These are phyloP conservation scores for Paralagenidium karlingii DNA, from an alignment of 352 stramenopile species.

Conservation along the genomic window DNA sequence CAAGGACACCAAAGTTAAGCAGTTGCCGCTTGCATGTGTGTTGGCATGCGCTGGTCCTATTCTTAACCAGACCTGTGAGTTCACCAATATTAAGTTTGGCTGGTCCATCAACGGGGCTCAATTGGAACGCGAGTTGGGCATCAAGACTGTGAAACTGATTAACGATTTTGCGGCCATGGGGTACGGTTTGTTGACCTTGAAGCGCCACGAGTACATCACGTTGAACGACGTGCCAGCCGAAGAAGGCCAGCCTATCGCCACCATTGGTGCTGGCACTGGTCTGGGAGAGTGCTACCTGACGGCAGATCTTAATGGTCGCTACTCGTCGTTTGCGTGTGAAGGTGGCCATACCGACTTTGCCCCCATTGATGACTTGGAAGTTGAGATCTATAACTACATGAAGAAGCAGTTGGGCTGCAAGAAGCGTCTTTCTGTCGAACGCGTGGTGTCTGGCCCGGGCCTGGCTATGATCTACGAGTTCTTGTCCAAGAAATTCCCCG, in stretches of 20 bases:
- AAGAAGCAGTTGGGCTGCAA: constrained; percentile 66
- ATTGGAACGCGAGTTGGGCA: constrained; percentile 72
- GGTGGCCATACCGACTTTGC: constrained; percentile 94
- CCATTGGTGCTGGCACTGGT: constrained; percentile 93
- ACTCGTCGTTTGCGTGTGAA: constrained; percentile 89
- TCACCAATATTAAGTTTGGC: constrained; percentile 90
- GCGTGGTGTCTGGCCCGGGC: constrained; percentile 91
- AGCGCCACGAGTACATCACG: constrained; percentile 86
- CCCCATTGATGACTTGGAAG: constrained; percentile 79
- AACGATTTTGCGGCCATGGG: constrained; percentile 97
- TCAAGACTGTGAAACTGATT: constrained; percentile 85
- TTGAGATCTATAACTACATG: constrained; percentile 72
- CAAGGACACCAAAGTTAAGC: constrained; percentile 77
- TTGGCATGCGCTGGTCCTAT: constrained; percentile 73
- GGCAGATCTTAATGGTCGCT: constrained; percentile 62
- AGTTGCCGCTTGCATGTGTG: constrained; percentile 48
- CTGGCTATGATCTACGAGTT: constrained; percentile 96
- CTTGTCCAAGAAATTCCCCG: constrained; percentile 82
- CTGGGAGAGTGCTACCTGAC: constrained; percentile 96
- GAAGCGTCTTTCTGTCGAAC: constrained; percentile 91
- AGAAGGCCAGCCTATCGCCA: constrained; percentile 86
- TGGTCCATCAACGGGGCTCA: constrained; percentile 81
- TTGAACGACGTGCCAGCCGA: constrained; percentile 66
- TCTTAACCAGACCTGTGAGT: constrained; percentile 74
- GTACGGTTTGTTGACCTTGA: constrained; percentile 93